Conservation (phyloP, 192 early-diverging fungal genomes). For the Pilobolus umbonatus region DNA sequence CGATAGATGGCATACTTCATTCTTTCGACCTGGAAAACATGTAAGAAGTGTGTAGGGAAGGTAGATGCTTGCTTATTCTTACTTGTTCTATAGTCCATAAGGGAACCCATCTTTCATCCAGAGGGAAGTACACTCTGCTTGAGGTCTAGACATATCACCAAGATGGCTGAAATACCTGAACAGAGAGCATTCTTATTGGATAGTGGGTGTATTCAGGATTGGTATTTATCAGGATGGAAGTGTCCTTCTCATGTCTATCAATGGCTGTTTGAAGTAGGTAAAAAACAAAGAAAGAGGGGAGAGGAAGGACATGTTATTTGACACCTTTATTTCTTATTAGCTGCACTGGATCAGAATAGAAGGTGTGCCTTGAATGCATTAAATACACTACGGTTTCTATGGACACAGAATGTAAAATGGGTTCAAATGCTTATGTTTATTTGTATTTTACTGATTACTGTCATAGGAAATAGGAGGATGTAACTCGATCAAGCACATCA, state of each 20-base stretch:
- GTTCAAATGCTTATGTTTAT: too few species aligned
- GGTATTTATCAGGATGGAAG: constrained; percentile 10
- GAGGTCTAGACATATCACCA: neutral
- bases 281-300: too few species aligned
- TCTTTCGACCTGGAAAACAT: neutral
- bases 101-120: too few species aligned
- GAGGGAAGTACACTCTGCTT: too few species aligned
- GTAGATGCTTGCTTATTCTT: neutral
- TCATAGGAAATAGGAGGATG: too few species aligned
- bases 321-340: neutral
- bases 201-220: constrained; percentile 4
- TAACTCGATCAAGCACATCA: too few species aligned
- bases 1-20: constrained; percentile 1
- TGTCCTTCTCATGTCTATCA: constrained; percentile 13
- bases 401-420: too few species aligned
- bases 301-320: neutral
- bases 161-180: neutral
- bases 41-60: constrained; percentile 2
- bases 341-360: too few species aligned
- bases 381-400: too few species aligned
- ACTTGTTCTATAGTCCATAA: neutral
- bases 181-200: constrained; percentile 8
- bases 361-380: too few species aligned
- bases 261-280: constrained; percentile 14
- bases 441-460: too few species aligned